Percentiles rank a stretch among this genome's conserved stretches.
These are phyloP conservation scores for Cryptosporidium parvum DNA, from an alignment of 169 alveolate genomes.

Conservation along the genomic window DNA sequence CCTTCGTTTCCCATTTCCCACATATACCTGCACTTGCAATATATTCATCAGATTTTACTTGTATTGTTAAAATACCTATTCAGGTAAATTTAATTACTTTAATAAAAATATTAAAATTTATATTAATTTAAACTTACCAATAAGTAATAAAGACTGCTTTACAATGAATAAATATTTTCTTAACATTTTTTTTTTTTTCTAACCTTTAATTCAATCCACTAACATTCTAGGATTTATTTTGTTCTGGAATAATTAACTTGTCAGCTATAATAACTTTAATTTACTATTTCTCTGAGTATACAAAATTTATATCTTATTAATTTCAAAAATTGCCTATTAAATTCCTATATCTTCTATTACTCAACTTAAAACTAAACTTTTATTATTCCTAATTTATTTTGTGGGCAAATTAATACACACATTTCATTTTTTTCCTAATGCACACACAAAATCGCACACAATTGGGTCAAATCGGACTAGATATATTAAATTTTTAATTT, in stretches of 20 bases:
- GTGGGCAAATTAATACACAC: constrained; percentile 16
- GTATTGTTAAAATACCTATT: neutral
- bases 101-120: neutral
- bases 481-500: neutral
- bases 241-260: neutral
- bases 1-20: constrained; percentile 72
- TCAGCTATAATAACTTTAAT: neutral
- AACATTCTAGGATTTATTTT: neutral
- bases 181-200: neutral
- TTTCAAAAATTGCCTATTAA: neutral
- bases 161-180: neutral
- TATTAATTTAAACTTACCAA: neutral
- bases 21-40: constrained; percentile 14
- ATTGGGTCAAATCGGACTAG: neutral
- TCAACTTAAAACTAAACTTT: neutral
- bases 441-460: constrained; percentile 20
- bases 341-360: no score
- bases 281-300: neutral
- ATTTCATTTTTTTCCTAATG: neutral
- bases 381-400: neutral
- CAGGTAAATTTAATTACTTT: neutral
- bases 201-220: neutral
- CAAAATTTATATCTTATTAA: neutral
- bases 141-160: neutral
- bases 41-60: constrained; percentile 3